Conservation (phyloP, 371 early-diverging fungal genomes). For the Quaeritorhiza haematococci region DNA sequence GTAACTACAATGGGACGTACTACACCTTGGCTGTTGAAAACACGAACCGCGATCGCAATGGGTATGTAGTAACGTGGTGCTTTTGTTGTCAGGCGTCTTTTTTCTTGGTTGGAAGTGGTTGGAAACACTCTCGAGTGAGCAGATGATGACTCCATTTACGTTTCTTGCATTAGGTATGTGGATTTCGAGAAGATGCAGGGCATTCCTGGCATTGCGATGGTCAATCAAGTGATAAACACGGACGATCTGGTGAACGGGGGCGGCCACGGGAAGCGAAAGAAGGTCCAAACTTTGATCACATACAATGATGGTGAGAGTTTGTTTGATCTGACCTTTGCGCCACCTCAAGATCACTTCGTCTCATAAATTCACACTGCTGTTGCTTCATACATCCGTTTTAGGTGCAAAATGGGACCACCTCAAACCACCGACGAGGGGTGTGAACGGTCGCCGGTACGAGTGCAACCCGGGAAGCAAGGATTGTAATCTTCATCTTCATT, state of each 20-base stretch:
- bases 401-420: slow-evolving; percentile 70
- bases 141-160: neutral
- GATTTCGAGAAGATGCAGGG: slow-evolving; percentile 50
- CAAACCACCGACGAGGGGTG: slow-evolving; percentile 27
- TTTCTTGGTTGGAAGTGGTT: slow-evolving; percentile 7
- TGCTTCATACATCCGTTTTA: slow-evolving; percentile 3
- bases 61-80: slow-evolving; percentile 11
- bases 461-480: slow-evolving; percentile 17
- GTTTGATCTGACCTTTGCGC: neutral
- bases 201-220: slow-evolving; percentile 38
- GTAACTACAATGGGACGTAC: slow-evolving; percentile 81
- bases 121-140: no score
- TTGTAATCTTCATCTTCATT: slow-evolving; percentile 39
- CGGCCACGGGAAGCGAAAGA: slow-evolving; percentile 25
- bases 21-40: slow-evolving; percentile 63
- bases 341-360: no score
- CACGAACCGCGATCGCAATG: slow-evolving; percentile 62
- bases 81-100: neutral
- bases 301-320: slow-evolving; percentile 38
- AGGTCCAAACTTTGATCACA: slow-evolving; percentile 33
- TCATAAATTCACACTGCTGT: neutral
- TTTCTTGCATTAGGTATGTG: slow-evolving; percentile 15
- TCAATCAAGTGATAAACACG: slow-evolving; percentile 38
- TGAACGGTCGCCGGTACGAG: slow-evolving; percentile 27
- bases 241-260: slow-evolving; percentile 12